Percentiles rank a stretch among this genome's conserved stretches.
Conservation (phyloP, 495 filamentous ascomycete genomes). For the Neurospora sp. region DNA sequence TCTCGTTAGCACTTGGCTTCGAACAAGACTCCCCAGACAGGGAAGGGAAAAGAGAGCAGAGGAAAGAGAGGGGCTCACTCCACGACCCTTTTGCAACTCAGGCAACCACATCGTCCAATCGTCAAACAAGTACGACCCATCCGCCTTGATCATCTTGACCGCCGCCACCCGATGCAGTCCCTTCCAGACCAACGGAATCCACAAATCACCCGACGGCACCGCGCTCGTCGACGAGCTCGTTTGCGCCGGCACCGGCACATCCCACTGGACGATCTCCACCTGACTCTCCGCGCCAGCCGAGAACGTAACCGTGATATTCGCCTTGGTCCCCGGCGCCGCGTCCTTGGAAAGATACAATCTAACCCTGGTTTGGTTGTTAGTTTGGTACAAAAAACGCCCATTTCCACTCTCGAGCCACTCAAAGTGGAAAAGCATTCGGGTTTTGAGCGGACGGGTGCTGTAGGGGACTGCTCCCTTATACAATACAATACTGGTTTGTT, state of each 20-base stretch:
- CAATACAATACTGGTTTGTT: too few relatives aligned
- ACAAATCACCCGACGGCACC: constrained; percentile 34
- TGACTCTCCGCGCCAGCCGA: constrained; percentile 35
- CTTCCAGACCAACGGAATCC: constrained; percentile 42
- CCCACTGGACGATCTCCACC: constrained; percentile 42
- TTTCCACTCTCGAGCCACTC: too few relatives aligned
- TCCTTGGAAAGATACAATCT: constrained; percentile 17
- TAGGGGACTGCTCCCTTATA: too few relatives aligned
- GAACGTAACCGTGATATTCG: constrained; percentile 44
- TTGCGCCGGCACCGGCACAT: constrained; percentile 30
- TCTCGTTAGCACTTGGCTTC: background rate
- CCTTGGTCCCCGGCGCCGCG: constrained; percentile 32
- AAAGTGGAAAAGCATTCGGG: too few relatives aligned
- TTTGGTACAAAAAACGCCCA: too few relatives aligned
- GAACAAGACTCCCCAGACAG: background rate
- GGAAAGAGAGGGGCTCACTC: background rate
- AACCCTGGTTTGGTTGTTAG: too few relatives aligned
- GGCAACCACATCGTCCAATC: constrained; percentile 48
- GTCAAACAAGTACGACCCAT: constrained; percentile 43
- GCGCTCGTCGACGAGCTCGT: constrained; percentile 30
- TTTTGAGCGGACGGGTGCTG: too few relatives aligned
- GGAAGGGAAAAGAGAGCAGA: too few relatives aligned
- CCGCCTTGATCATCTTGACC: constrained; percentile 41
- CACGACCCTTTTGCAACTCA: constrained; percentile 39
- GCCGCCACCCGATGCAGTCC: constrained; percentile 39